Base-by-base conservation (phyloP, 2,329 filamentous ascomycete genomes). In the Rutstroemia sp. region DNA sequence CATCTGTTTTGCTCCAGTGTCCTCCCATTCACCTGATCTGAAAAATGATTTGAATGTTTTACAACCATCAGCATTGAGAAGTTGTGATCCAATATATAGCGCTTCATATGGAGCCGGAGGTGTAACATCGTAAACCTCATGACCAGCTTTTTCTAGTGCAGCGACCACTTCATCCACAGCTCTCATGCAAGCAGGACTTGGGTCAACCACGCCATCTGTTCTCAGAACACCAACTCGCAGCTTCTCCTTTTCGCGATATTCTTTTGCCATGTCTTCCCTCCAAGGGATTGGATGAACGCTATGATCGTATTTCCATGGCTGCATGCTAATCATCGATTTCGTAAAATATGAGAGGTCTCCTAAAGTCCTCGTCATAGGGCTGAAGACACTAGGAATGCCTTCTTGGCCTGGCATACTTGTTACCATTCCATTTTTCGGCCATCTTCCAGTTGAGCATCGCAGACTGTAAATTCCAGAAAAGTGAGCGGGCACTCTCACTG, bases 321-420 rank as follows among this genome's bases (percentile, higher is more conserved):
- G 77, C 84, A 94, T 92, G 51, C 81, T 74, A 55, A 96, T 81
- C 54, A 96, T 75, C 7, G 83, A 81, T 52, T 84, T 83, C 3
- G 89, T 88, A 71, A 96, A 96, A 73, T 95, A 96, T 1, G 79
- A 80, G 59, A 96, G 74, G 67, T 96, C 92, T 61, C 85, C 81
- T 58, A 96, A 73, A 0, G 91, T 96, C 53, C 91, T 81, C 2
- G 92, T 83, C 92, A 97, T 96, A 5, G 92, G 92, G 57, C 88
- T 92, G 73, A 92, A 96, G 19, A 96, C 90, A 61, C 87, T 89
- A 0, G 90, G 85, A 34, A 96, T 84, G 0, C 91, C 92, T 69
- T 96, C 92, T 69, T 96, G 91, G 0, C 92, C 92, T 0, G 88
- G 84, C 90, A 96, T 96, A 65, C 87, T 92, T 0, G 92, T 96